A percentile compares a stretch with the other conserved stretches of the same genome.
These are phyloP conservation scores for Cytospora chrysosperma DNA, from an alignment of 2,329 filamentous ascomycete genomes.

Conservation along the genomic window DNA sequence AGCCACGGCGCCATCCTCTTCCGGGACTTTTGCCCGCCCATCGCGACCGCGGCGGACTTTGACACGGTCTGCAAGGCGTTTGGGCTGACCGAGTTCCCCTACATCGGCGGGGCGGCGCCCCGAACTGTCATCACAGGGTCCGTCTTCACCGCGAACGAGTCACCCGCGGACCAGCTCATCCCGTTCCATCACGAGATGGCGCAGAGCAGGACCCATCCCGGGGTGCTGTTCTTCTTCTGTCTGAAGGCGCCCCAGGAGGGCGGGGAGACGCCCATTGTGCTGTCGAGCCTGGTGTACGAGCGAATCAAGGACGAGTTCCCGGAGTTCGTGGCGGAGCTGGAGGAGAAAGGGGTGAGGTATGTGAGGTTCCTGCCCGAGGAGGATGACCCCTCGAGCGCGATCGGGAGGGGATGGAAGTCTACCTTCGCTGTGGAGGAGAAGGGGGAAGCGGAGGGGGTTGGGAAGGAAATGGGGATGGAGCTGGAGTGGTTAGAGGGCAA, in stretches of 20 bases:
- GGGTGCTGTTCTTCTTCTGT: slow-evolving; percentile 20
- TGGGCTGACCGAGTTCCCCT: slow-evolving; percentile 16
- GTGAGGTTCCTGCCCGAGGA: slow-evolving; percentile 15
- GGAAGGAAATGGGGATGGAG: slow-evolving; percentile 17
- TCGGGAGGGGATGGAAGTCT: slow-evolving; percentile 23
- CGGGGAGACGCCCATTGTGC: slow-evolving; percentile 19
- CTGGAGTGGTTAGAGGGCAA: slow-evolving; percentile 19
- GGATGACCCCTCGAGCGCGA: slow-evolving; percentile 22
- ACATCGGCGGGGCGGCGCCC: slow-evolving; percentile 21
- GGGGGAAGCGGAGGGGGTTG: slow-evolving; percentile 12
- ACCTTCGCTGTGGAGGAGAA: slow-evolving; percentile 16
- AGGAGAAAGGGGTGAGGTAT: slow-evolving; percentile 22
- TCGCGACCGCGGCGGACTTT: slow-evolving; percentile 17
- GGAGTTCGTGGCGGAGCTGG: slow-evolving; percentile 16
- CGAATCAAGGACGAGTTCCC: slow-evolving; percentile 15
- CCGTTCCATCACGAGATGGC: slow-evolving; percentile 25
- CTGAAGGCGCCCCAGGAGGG: slow-evolving; percentile 15
- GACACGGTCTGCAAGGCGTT: slow-evolving; percentile 18
- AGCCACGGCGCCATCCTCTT: slow-evolving; percentile 20
- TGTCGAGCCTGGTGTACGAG: slow-evolving; percentile 22
- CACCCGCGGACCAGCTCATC: slow-evolving; percentile 23
- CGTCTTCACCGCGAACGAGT: slow-evolving; percentile 24
- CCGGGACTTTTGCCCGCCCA: slow-evolving; percentile 18
- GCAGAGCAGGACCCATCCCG: slow-evolving; percentile 21
- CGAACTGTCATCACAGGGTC: slow-evolving; percentile 17